Conservation (phyloP, 2,329 filamentous ascomycete genomes). For the Sclerotinia trifoliorum region DNA sequence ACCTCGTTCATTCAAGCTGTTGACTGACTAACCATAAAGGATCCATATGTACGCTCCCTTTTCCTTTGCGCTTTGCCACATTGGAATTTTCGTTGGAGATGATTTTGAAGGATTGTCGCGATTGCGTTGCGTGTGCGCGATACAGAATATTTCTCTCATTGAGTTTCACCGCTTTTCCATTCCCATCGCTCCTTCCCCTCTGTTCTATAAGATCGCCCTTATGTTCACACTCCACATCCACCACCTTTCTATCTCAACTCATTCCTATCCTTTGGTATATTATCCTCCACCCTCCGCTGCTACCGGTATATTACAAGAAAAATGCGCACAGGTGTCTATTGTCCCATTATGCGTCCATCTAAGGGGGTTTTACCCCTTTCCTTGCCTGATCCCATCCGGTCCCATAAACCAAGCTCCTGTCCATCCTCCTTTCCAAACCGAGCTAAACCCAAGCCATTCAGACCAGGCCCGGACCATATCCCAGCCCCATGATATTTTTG, state of each 20-base stretch:
- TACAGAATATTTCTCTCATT: neutral
- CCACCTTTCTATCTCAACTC: neutral
- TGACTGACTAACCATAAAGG: neutral
- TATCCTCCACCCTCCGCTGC: neutral
- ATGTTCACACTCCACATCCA: neutral
- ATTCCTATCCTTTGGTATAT: slow-evolving; percentile 8
- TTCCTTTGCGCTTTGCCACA: slow-evolving; percentile 9
- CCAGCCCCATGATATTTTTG: slow-evolving; percentile 13
- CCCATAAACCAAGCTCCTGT: slow-evolving; percentile 18
- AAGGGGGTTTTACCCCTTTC: slow-evolving; percentile 3
- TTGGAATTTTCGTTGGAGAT: slow-evolving; percentile 8
- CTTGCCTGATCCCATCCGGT: slow-evolving; percentile 9
- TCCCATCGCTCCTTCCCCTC: neutral
- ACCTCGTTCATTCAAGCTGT: neutral
- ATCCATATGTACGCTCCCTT: neutral
- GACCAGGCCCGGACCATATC: neutral
- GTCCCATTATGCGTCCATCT: slow-evolving; percentile 16
- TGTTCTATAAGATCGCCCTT: neutral
- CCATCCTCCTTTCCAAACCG: slow-evolving; percentile 7
- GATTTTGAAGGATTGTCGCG: slow-evolving; percentile 11
- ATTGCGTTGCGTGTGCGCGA: neutral
- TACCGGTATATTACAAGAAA: slow-evolving; percentile 21
- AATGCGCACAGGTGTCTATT: neutral
- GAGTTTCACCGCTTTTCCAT: neutral
- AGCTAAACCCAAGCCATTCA: slow-evolving; percentile 17